Evolutionary conservation across 2,329 filamentous ascomycete genomes (phyloP), one percentile per base, ranked within the genome.

Genomic region (Microdochium trichocladiopsis): DNA sequence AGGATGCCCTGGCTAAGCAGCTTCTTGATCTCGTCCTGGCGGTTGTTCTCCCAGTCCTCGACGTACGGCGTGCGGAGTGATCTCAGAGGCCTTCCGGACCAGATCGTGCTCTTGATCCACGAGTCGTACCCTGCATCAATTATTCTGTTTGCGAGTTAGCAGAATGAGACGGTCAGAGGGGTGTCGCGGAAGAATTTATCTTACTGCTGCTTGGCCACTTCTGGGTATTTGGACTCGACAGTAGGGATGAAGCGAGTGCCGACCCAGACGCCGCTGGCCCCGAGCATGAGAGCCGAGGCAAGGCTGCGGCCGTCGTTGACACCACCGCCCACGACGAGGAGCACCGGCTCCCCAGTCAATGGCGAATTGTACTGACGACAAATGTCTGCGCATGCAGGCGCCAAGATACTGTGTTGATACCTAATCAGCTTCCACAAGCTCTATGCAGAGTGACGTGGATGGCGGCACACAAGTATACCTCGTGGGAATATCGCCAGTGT

Each of bases 401-500:
- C 97, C 57, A 99, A 85, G 60, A 99, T 75, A 1, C 90, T 48
- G 23, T 9, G 43, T 4, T 23, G n/a, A 10, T 16, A 11, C 9
- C 11, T 83, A 25, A 24, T 50, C 8, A n/a, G 18, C 49, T 31
- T 10, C 18, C 18, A 18, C n/a, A 6, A 47, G 8, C 33, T 37
- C 33, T 33, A 9, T 8, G 14, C 16, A 50, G 25, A 4, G 25
- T 49, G 21, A 18, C 25, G 24, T n/a, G n/a, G n/a, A n/a, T n/a
- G n/a, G n/a, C n/a, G n/a, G n/a, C n/a, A 4, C 22, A 43, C 25
- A 9, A 61, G 14, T 21, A 14, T 10, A 23, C 43, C 43, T 85
- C 51, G 93, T 97, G 58, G 94, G 90, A 37, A 96, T 88, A 70
- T 96, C 88, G 64, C 94, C 94, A 14, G 91, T 96, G 79, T 96